Base-by-base conservation (phyloP, 1,139 yeast species). In the Yamadazyma siamensis region DNA sequence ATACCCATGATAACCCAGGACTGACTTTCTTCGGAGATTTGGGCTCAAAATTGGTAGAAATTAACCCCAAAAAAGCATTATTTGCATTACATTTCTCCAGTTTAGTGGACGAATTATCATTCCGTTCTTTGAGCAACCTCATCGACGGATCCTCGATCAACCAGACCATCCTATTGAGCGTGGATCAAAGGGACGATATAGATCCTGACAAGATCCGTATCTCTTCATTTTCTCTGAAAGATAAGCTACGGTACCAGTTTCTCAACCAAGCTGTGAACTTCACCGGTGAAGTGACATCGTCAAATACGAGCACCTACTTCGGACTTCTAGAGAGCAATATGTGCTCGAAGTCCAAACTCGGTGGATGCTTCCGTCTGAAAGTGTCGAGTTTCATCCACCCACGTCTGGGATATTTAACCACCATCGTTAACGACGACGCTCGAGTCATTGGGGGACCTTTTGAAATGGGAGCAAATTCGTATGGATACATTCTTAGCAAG, bases 61-160 rank as follows among this genome's bases (percentile, higher is more conserved):
- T 85, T 57, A 77, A 78, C n/a, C 83, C 89, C 0, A 69, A 82
- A 41, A 87, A 82, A 49, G 77, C 84, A 31, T 59, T 89, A 6
- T 69, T 74, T 44, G 96, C 95, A 0, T 56, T 88, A 35, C 79
- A 77, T 36, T 80, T 77, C 29, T 66, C 80, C 2, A 66, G 66
- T 18, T 80, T 86, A 52, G 94, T 84, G 3, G 69, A 73, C 14
- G 96, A 87, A 47, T 48, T 87, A 14, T 62, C 75, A 29, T 76
- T 85, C 39, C 71, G 91, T 38, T 67, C 73, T n/a, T 57, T 87
- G 15, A 58, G 64, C 3, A 40, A 66, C 24, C 58, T 85, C 30
- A 70, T 89, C 13, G 80, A 79, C 36, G 80, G 83, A 4, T 42
- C 61, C 0, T 47, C 60, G 0, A 20, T 53, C 0, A 59, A 70